Percentiles rank a stretch among this genome's conserved stretches.
phyloP scores from a whole-genome alignment of 179 eudicot species.

The Beta corolliflora region DNA sequence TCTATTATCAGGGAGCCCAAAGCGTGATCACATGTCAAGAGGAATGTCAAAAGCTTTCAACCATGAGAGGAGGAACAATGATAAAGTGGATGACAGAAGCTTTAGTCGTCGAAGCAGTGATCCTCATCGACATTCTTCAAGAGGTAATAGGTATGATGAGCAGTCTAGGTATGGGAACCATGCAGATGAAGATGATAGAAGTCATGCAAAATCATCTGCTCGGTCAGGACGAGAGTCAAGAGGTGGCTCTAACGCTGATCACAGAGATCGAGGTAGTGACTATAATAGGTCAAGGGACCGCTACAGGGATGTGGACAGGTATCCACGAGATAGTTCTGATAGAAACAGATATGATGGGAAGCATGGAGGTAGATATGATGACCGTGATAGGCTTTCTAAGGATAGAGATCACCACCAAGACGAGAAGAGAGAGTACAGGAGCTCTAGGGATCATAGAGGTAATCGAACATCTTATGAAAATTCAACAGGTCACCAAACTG shows the following conservation, averaged over 20 bases:
- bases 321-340: slow-evolving; percentile 58
- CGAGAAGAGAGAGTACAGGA: slow-evolving; percentile 58
- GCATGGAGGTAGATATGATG: slow-evolving; percentile 43
- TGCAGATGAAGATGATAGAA: slow-evolving; percentile 59
- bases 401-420: slow-evolving; percentile 51
- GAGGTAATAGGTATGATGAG: slow-evolving; percentile 57
- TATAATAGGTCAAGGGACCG: slow-evolving; percentile 57
- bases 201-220: slow-evolving; percentile 47
- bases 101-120: slow-evolving; percentile 42
- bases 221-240: slow-evolving; percentile 51
- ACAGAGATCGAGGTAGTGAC: slow-evolving; percentile 50
- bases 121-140: slow-evolving; percentile 50
- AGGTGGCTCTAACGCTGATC: slow-evolving; percentile 36
- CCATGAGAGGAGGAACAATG: slow-evolving; percentile 49
- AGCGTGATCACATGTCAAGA: slow-evolving; percentile 44
- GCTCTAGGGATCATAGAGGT: slow-evolving; percentile 46
- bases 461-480: slow-evolving; percentile 46
- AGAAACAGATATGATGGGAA: slow-evolving; percentile 49
- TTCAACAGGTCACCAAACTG: slow-evolving; percentile 37
- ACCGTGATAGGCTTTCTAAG: slow-evolving; percentile 49
- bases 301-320: slow-evolving; percentile 47
- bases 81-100: slow-evolving; percentile 45
- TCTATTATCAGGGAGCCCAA: slow-evolving; percentile 51
- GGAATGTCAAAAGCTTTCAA: slow-evolving; percentile 42
- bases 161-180: slow-evolving; percentile 47